Evolutionary conservation across 2,329 filamentous ascomycete genomes (phyloP), one percentile per base, ranked within the genome.

Genomic region (Botrytis sinoallii): DNA sequence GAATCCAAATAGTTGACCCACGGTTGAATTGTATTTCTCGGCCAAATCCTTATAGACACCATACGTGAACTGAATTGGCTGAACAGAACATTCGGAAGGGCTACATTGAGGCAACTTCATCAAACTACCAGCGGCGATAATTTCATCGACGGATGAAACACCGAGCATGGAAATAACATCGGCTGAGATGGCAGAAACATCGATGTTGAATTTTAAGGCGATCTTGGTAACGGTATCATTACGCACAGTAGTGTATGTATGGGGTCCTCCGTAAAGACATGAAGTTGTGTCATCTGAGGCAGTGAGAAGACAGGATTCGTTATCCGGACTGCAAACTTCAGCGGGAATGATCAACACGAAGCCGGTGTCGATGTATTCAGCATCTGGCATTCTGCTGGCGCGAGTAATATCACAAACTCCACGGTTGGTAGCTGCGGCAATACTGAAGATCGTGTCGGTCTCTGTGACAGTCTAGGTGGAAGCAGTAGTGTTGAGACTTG

Each of bases 401-500:
- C 60, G 60, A 40, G 60, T 38, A 63, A 63, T 63, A 40, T 63
- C 38, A 42, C 60, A 63, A n/a, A 40, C 60, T 40, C 60, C 60
- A 35, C 60, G 60, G 35, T 63, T 63, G 60, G 60, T 63, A 22
- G 60, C 60, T 12, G 60, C 35, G n/a, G 60, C 60, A n/a, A 63
- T 63, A 35, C 60, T 63, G 38, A 63, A 42, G 38, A 63, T 63
- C 22, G 60, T 63, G 8, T 63, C 60, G 6, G 22, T 63, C 40
- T 63, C 60, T 22, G 35, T 40, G 20, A 42, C 60, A n/a, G 38
- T 63, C 60, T 38, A 63, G 4, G 60, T 64, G 40, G 61, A 64
- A 18, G 61, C 61, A 29, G 61, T 64, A 74, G 44, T 59, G 71
- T 70, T 73, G 61, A 64, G 61, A 16, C n/a, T 64, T 29, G 61